Conservation (phyloP, 148 eudicot genomes). For the Amaranthus cruentus region DNA sequence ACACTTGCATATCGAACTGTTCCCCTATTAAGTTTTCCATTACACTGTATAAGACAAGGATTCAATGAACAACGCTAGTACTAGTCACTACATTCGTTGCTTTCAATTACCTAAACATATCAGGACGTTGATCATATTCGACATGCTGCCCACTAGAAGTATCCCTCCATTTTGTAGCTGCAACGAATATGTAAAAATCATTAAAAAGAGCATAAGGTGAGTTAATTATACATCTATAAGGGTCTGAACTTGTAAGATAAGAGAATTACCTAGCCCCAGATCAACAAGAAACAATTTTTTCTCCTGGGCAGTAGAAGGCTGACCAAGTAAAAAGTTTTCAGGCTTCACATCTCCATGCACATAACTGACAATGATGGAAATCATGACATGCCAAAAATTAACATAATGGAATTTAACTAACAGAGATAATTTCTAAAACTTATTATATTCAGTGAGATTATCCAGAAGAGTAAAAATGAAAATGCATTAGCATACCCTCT, state of each 20-base stretch:
- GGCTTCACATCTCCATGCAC: slow-evolving; percentile 95
- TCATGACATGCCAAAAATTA: slow-evolving; percentile 6
- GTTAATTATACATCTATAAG: not conserved
- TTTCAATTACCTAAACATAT: slow-evolving; percentile 63
- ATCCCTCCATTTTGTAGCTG: slow-evolving; percentile 92
- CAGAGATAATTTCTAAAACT: not conserved
- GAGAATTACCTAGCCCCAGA: slow-evolving; percentile 68
- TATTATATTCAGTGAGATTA: not conserved
- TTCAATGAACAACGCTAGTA: slow-evolving; percentile 8
- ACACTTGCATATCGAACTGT: slow-evolving; percentile 93
- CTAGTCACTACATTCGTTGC: not conserved
- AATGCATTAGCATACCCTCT: slow-evolving; percentile 49
- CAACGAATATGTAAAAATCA: slow-evolving; percentile 17
- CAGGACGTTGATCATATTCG: slow-evolving; percentile 91
- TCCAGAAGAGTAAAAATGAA: not conserved
- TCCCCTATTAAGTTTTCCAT: slow-evolving; percentile 39
- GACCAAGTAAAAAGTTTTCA: slow-evolving; percentile 86
- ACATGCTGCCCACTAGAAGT: slow-evolving; percentile 60
- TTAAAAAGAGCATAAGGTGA: slow-evolving; percentile 3
- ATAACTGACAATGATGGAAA: slow-evolving; percentile 43
- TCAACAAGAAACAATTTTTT: slow-evolving; percentile 88
- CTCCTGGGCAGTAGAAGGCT: slow-evolving; percentile 72
- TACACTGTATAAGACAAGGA: not conserved
- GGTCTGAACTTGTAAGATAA: not conserved
- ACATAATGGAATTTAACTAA: not conserved